Evolutionary conservation across 1,284 basidiomycete genomes (phyloP).

Genomic region (Sanghuangporus baumii): DNA sequence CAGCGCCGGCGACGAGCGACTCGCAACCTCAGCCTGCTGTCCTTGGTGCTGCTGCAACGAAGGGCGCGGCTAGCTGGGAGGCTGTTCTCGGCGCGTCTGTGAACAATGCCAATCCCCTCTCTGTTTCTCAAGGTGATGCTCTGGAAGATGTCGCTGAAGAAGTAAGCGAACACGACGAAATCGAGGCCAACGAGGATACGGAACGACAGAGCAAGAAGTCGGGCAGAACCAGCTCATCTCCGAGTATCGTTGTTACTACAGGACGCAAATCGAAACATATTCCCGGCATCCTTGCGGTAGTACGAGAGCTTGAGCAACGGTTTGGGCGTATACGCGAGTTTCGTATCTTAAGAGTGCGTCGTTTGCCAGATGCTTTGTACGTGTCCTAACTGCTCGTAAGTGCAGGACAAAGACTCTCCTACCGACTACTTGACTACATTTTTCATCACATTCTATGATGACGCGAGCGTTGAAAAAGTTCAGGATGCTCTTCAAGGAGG

Average conservation of each 20-base stretch:
- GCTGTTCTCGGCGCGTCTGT: background rate
- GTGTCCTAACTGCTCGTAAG: background rate
- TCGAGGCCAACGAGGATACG: background rate
- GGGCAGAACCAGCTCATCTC: background rate
- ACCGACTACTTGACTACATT: slow-evolving; percentile 1
- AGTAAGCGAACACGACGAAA: background rate
- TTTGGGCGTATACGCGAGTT: slow-evolving; percentile 11
- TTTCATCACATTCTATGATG: slow-evolving; percentile 2
- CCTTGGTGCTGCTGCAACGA: background rate
- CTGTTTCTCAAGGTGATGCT: background rate
- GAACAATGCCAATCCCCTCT: background rate
- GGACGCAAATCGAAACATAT: background rate
- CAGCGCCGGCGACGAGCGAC: background rate
- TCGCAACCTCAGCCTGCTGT: background rate
- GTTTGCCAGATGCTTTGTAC: too few relatives aligned
- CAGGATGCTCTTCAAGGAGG: background rate
- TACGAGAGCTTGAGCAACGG: slow-evolving; percentile 10
- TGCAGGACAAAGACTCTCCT: slow-evolving; percentile 14
- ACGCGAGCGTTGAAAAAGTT: background rate
- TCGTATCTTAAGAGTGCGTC: background rate
- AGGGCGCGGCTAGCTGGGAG: background rate
- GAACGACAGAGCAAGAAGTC: background rate
- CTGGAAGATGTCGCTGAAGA: background rate
- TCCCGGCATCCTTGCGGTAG: slow-evolving; percentile 4
- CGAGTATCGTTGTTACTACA: background rate